phyloP scores from a whole-genome alignment of 441 rosid genomes.

The Dalechampia spathulata region DNA sequence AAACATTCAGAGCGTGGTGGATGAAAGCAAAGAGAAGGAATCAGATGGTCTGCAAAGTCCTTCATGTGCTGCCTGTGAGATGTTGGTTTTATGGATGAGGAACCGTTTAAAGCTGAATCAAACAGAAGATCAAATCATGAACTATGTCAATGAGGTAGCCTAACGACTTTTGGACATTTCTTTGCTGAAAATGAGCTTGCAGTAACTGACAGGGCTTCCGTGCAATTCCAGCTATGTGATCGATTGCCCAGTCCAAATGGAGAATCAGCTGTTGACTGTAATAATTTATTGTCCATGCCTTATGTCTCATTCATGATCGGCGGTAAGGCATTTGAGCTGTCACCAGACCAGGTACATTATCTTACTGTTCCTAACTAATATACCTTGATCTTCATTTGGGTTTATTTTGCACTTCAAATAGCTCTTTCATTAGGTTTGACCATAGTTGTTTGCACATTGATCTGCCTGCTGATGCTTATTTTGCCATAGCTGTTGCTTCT shows the following conservation, averaged over 20 bases:
- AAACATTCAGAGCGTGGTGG: conserved; percentile 64
- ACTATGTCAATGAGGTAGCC: conserved; percentile 48
- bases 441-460: neutral
- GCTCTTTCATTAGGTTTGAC: neutral
- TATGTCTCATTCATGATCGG: conserved; percentile 62
- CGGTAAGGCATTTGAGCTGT: conserved; percentile 51
- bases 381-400: too few relatives aligned
- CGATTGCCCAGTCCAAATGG: conserved; percentile 78
- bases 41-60: conserved; percentile 43
- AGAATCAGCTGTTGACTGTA: conserved; percentile 71
- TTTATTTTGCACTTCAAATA: too few relatives aligned
- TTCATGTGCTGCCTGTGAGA: conserved; percentile 57
- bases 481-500: neutral
- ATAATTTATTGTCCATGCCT: conserved; percentile 48
- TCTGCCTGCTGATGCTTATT: neutral
- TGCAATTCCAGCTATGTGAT: conserved; percentile 51
- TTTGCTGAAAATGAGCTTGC: conserved; percentile 7
- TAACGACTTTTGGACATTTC: neutral
- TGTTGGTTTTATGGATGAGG: conserved; percentile 69
- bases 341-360: conserved; percentile 52
- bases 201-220: conserved; percentile 10
- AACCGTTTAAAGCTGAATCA: conserved; percentile 57
- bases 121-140: conserved; percentile 48
- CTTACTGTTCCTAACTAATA: too few relatives aligned
- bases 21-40: conserved; percentile 22